Evolutionary conservation across 768 basidiomycete species (phyloP).

Genomic region (Suillus spraguei): DNA sequence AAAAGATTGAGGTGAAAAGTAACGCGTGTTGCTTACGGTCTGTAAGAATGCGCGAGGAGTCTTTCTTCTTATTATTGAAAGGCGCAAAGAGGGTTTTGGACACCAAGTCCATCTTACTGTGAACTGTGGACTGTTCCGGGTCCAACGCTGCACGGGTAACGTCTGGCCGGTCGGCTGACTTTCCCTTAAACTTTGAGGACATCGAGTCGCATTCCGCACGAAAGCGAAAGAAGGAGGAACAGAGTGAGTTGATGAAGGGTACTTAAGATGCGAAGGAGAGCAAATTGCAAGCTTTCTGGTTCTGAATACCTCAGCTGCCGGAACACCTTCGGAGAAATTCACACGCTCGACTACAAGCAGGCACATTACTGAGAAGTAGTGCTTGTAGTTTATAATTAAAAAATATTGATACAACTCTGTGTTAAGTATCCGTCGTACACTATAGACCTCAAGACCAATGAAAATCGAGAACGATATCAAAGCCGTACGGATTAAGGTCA

Average conservation of each 20-base stretch:
- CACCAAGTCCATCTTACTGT: conserved; percentile 60
- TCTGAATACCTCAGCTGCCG: not conserved
- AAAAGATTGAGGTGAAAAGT: conserved; percentile 6
- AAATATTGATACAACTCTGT: conserved; percentile 4
- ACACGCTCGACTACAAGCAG: not conserved
- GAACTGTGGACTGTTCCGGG: conserved; percentile 35
- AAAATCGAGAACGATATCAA: conserved; percentile 75
- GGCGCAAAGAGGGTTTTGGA: conserved; percentile 74
- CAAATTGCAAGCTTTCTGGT: conserved; percentile 2
- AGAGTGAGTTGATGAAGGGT: not conserved
- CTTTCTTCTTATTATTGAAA: conserved; percentile 57
- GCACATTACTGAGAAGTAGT: not conserved
- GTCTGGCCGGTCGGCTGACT: conserved; percentile 34
- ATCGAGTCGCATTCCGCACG: conserved; percentile 24
- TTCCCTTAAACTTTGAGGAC: conserved; percentile 18
- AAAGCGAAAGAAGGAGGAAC: conserved; percentile 11
- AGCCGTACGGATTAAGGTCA: conserved; percentile 72
- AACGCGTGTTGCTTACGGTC: conserved; percentile 55
- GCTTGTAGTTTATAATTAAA: conserved; percentile 7
- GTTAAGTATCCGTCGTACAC: not conserved
- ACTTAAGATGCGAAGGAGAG: not conserved
- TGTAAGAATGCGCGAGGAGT: conserved; percentile 72
- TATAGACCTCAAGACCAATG: conserved; percentile 50
- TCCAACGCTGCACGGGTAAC: conserved; percentile 43
- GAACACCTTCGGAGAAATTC: not conserved